phyloP scores from a whole-genome alignment of 1,139 yeast genomes.

The Nakaseomyces glabratus region DNA sequence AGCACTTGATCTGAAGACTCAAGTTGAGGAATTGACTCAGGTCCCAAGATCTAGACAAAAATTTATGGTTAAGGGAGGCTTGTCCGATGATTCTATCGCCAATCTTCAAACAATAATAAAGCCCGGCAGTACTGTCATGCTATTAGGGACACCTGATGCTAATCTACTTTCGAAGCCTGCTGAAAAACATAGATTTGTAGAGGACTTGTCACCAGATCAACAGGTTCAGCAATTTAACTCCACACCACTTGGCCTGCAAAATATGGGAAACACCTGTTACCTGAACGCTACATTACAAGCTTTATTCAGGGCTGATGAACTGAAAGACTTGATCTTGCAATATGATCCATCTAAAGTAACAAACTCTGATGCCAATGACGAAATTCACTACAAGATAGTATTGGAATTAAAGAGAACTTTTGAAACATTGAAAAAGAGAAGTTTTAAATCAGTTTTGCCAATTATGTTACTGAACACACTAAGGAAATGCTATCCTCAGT shows the following conservation, averaged over 20 bases:
- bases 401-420: constrained; percentile 38
- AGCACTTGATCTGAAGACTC: constrained; percentile 63
- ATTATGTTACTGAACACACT: constrained; percentile 53
- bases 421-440: constrained; percentile 36
- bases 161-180: constrained; percentile 54
- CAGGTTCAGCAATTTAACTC: constrained; percentile 35
- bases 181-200: constrained; percentile 51
- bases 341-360: constrained; percentile 15
- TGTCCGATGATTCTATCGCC: constrained; percentile 56
- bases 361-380: constrained; percentile 18
- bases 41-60: constrained; percentile 87
- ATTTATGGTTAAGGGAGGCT: constrained; percentile 78
- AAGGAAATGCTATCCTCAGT: constrained; percentile 72
- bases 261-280: constrained; percentile 92
- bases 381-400: constrained; percentile 32
- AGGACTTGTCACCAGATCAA: constrained; percentile 47
- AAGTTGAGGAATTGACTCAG: constrained; percentile 63
- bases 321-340: constrained; percentile 25
- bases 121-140: constrained; percentile 66
- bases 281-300: constrained; percentile 85
- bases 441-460: constrained; percentile 46
- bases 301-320: constrained; percentile 45
- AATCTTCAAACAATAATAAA: constrained; percentile 36
- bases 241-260: constrained; percentile 75
- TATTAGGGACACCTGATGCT: constrained; percentile 81